Evolutionary conservation across 805 yeast species (phyloP).

Genomic region (Candida germanica): DNA sequence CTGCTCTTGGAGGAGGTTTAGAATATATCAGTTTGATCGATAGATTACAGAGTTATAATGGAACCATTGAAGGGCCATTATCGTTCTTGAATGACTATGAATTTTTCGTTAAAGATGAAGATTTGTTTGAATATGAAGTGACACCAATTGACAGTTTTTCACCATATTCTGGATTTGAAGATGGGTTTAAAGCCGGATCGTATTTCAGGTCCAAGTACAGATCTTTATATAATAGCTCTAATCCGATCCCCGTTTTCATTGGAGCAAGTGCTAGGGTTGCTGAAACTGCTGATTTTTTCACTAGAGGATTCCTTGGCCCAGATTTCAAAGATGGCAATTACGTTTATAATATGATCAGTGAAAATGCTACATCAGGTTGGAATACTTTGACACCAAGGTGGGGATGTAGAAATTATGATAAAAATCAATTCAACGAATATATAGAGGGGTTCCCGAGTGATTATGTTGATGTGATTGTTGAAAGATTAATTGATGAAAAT

Average conservation of each 20-base stretch:
- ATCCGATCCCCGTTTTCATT: constrained; percentile 48
- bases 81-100: constrained; percentile 52
- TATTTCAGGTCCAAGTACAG: constrained; percentile 48
- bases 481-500: constrained; percentile 54
- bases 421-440: constrained; percentile 21
- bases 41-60: constrained; percentile 20
- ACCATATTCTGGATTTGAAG: constrained; percentile 51
- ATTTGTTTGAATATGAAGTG: constrained; percentile 49
- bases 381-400: constrained; percentile 56
- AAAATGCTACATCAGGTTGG: constrained; percentile 48
- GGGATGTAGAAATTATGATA: constrained; percentile 39
- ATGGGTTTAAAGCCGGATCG: constrained; percentile 49
- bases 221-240: constrained; percentile 36
- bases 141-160: constrained; percentile 39
- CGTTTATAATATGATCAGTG: constrained; percentile 43
- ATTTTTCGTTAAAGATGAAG: constrained; percentile 41
- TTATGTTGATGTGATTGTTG: constrained; percentile 52
- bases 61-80: constrained; percentile 46
- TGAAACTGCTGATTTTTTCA: constrained; percentile 54
- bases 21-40: constrained; percentile 22
- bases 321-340: constrained; percentile 28
- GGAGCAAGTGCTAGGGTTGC: constrained; percentile 55
- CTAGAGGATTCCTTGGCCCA: constrained; percentile 56
- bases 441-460: constrained; percentile 28
- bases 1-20: constrained; percentile 29